These are phyloP conservation scores for Hemileccinum impolitum DNA, from an alignment of 768 basidiomycete genomes.

Conservation along the genomic window DNA sequence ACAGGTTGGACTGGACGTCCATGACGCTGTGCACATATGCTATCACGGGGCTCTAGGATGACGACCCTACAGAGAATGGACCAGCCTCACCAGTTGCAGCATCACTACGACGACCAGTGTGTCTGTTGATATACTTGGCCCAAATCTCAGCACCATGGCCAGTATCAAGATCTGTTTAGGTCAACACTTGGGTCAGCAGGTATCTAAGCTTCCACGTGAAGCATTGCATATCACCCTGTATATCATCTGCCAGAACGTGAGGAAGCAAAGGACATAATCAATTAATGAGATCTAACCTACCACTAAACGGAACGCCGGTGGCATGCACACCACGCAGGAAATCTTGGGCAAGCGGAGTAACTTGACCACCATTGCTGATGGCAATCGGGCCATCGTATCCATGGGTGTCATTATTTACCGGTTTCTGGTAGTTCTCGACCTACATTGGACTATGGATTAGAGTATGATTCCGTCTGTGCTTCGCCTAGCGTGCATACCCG, in stretches of 20 bases:
- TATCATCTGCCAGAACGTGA: slow-evolving; percentile 44
- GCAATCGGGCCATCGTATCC: slow-evolving; percentile 75
- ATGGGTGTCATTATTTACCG: slow-evolving; percentile 61
- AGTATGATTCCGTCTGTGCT: neutral
- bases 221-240: slow-evolving; percentile 42
- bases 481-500: slow-evolving; percentile 34
- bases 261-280: neutral
- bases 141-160: slow-evolving; percentile 65
- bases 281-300: slow-evolving; percentile 31
- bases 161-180: slow-evolving; percentile 47
- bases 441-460: slow-evolving; percentile 17
- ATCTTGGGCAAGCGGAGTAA: slow-evolving; percentile 63
- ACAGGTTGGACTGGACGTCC: slow-evolving; percentile 66
- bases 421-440: slow-evolving; percentile 78
- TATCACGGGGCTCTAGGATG: slow-evolving; percentile 14
- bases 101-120: slow-evolving; percentile 69
- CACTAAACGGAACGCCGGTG: slow-evolving; percentile 61
- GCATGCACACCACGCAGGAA: slow-evolving; percentile 63
- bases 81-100: slow-evolving; percentile 55
- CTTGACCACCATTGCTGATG: slow-evolving; percentile 65
- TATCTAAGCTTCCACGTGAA: neutral
- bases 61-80: neutral
- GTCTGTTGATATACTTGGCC: slow-evolving; percentile 76
- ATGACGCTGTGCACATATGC: slow-evolving; percentile 70
- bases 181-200: slow-evolving; percentile 2